These are phyloP conservation scores for Aquilaria sinensis DNA, from an alignment of 345 rosid species.

Conservation along the genomic window DNA sequence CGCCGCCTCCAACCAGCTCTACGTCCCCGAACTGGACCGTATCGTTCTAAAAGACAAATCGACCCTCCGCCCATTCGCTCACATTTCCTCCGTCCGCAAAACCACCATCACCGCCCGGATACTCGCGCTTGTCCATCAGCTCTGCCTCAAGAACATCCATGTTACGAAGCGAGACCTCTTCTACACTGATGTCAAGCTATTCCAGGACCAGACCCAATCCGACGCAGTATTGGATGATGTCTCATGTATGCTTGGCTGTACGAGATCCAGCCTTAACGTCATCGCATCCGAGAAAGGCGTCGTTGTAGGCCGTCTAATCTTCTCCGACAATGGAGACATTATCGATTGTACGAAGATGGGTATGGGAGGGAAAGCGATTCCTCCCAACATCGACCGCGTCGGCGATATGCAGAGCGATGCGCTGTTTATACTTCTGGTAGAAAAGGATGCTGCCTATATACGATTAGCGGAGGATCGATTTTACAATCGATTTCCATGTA, in stretches of 20 bases:
- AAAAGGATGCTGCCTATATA: conserved; percentile 94
- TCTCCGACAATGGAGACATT: conserved; percentile 97
- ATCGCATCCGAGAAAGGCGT: conserved; percentile 94
- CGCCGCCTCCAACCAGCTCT: conserved; percentile 86
- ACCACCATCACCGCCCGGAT: conserved; percentile 80
- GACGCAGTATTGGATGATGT: conserved; percentile 87
- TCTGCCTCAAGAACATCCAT: conserved; percentile 73
- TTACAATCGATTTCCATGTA: conserved; percentile 91
- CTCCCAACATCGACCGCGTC: conserved; percentile 89
- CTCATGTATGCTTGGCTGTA: conserved; percentile 91
- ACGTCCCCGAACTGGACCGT: conserved; percentile 98
- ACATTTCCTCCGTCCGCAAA: conserved; percentile 80
- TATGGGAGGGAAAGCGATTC: conserved; percentile 98
- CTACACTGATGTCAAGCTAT: conserved; percentile 96
- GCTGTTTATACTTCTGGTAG: conserved; percentile 71
- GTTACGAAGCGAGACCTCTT: conserved; percentile 98
- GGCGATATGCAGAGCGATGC: conserved; percentile 98
- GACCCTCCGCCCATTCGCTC: conserved; percentile 83
- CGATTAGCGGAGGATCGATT: conserved; percentile 93
- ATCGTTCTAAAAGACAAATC: conserved; percentile 91
- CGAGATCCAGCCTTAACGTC: conserved; percentile 89
- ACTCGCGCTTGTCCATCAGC: conserved; percentile 87
- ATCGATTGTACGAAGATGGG: conserved; percentile 98
- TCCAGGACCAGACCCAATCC: conserved; percentile 96
- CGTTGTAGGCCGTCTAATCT: conserved; percentile 84